Percentiles rank a stretch among this genome's conserved stretches.
These are phyloP conservation scores for Gnetum montanum DNA, from an alignment of 75 land plant species.

Conservation along the genomic window DNA sequence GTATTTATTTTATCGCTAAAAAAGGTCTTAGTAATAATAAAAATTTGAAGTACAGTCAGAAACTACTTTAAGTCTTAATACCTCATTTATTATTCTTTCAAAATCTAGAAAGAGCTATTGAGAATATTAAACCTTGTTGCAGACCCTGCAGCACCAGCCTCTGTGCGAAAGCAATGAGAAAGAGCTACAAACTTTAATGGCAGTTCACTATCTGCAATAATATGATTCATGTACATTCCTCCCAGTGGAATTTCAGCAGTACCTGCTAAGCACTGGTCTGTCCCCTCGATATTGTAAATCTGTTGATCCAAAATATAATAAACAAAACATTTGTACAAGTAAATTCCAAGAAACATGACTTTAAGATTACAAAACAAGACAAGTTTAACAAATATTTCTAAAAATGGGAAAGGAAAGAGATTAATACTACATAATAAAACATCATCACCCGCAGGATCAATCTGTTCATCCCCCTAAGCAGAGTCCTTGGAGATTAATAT, in stretches of 20 bases:
- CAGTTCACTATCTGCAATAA: slow-evolving; percentile 57
- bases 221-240: slow-evolving; percentile 90
- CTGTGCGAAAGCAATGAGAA: slow-evolving; percentile 97
- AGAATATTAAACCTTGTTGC: slow-evolving; percentile 66
- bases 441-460: no score
- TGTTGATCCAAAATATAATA: slow-evolving; percentile 13
- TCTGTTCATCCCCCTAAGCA: no score
- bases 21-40: no score
- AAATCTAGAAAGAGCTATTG: no score
- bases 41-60: no score
- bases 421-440: no score
- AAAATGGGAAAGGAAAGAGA: no score
- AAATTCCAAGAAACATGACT: not conserved
- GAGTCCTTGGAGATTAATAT: no score
- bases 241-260: slow-evolving; percentile 98
- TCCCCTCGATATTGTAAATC: slow-evolving; percentile 91
- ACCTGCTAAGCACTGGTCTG: slow-evolving; percentile 88
- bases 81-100: no score
- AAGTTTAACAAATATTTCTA: not conserved
- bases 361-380: not conserved
- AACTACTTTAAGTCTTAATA: no score
- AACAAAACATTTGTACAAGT: not conserved
- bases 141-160: slow-evolving; percentile 95
- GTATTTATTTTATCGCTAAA: no score
- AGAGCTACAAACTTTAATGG: slow-evolving; percentile 87